Percentiles rank a stretch among this genome's conserved stretches.
phyloP scores from a whole-genome alignment of 2,329 filamentous ascomycete species.

The Verticillium tricorpus region DNA sequence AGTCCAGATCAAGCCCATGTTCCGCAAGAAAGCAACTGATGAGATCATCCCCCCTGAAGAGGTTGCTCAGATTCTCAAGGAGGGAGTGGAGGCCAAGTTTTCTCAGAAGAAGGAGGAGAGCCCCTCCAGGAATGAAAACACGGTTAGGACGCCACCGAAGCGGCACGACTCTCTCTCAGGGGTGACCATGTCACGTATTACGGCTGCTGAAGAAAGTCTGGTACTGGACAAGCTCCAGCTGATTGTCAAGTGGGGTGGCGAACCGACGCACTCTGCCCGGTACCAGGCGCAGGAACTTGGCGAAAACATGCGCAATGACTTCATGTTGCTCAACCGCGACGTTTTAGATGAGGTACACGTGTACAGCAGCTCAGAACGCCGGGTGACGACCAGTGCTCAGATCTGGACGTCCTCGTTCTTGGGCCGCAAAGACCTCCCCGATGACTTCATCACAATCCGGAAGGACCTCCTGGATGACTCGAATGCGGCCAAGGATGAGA shows the following conservation, averaged over 20 bases:
- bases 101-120: conserved; percentile 12
- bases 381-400: conserved; percentile 92
- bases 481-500: conserved; percentile 97
- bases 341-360: conserved; percentile 89
- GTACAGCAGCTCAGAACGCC: conserved; percentile 91
- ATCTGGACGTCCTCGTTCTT: conserved; percentile 92
- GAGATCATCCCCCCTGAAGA: conserved; percentile 36
- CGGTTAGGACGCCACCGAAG: conserved; percentile 43
- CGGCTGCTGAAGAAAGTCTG: conserved; percentile 86
- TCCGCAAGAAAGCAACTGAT: conserved; percentile 77
- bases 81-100: conserved; percentile 19
- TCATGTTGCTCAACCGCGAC: conserved; percentile 87
- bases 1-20: conserved; percentile 99
- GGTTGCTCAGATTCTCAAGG: conserved; percentile 23
- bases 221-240: conserved; percentile 94
- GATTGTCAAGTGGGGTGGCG: conserved; percentile 98
- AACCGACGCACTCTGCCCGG: conserved; percentile 93
- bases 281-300: conserved; percentile 96
- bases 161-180: conserved; percentile 83
- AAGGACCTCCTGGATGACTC: conserved; percentile 96
- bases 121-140: conserved; percentile 5
- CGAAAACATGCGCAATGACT: conserved; percentile 91
- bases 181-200: conserved; percentile 88
- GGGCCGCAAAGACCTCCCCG: conserved; percentile 76
- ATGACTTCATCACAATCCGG: conserved; percentile 83